Evolutionary conservation across 2,329 filamentous ascomycete genomes (phyloP), one percentile per base, ranked within the genome.

Genomic region (Chaetothyriales sp.): DNA sequence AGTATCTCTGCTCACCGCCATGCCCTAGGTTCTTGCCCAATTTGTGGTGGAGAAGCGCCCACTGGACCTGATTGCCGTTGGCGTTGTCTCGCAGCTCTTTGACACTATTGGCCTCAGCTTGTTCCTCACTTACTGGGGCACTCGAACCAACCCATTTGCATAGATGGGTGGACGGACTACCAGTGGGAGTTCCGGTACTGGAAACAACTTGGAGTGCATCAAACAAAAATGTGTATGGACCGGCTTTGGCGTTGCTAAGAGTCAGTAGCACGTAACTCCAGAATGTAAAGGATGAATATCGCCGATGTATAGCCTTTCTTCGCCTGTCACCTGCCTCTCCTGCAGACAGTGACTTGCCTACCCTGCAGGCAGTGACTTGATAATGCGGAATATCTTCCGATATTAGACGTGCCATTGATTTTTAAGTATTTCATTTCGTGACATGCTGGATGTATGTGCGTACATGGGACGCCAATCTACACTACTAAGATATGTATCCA

Each of bases 101-200:
- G 92, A 97, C 80, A 95, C 92, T 2, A 80, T 97, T 54, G 92
- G 90, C 58, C 80, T 97, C 54, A 89, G 85, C 58, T 69, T 95
- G 65, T 88, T 97, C 80, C 77, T 97, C 63, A 95, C 88, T 67
- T 97, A 87, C 85, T 97, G 90, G 90, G 90, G 90, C 65, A 95
- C 90, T 65, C 84, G 86, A 67, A 92, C 88, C 73, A 90, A 89
- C 76, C 88, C 88, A 55, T 94, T 95, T 70, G 81, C 89, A 66
- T 89, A 85, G 53, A 55, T 46, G 10, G 7, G 33, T 15, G 33
- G 33, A 40, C 33, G 33, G 10, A 37, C 28, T 9, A 9, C 29
- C 29, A 5, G 8, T 37, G 29, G 29, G 29, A 13, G 29, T 37
- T 37, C 29, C 29, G 29, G 29, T 37, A 10, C 29, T 37, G 29